Base-by-base conservation (phyloP, 306 rosid genomes). In the Erythrophleum fordii region DNA sequence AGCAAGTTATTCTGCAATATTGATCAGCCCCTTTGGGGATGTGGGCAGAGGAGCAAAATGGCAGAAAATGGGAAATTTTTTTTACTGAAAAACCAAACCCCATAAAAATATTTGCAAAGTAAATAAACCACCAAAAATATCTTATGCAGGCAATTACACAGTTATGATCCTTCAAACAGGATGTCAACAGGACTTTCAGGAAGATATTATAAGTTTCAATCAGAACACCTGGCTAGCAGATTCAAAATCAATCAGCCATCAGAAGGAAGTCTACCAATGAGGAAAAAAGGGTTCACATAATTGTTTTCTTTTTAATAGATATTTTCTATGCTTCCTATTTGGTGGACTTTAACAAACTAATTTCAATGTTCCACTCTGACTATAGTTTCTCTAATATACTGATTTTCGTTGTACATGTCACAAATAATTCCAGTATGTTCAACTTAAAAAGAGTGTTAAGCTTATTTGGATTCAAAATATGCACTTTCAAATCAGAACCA, bases 351-450 rank as follows among this genome's bases (percentile, higher is more conserved):
- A 37, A 37, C 6, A 37, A 4, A 37, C 8, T 37, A 4, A 45
- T 45, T 45, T 9, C 49, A 45, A 45, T 45, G 41, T 78, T 58
- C 64, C 35, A 14, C 26, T 29, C 62, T 77, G 49, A 41, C 18
- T 62, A 14, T 77, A 77, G 71, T 76, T 42, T 22, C 59, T 60
- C 60, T 56, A n/a, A 14, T 37, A 82, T 22, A 69, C 42, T 69
- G 60, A 29, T 51, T 41, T 56, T 37, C 71, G 22, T 26, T 49
- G 8, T 37, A 37, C 41, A 2, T 1, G 35, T 31, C 35, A 31
- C 35, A 31, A 31, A 31, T 31, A 31, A 31, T 31, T 31, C 35
- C 35, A 31, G 35, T 31, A 31, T 31, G 35, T 31, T 31, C 4
- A 31, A 31, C 35, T 1, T 31, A 31, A 31, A 31, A 31, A 4